Evolutionary conservation across 306 rosid species (phyloP).

Genomic region (Cyclanthera cordifolia): DNA sequence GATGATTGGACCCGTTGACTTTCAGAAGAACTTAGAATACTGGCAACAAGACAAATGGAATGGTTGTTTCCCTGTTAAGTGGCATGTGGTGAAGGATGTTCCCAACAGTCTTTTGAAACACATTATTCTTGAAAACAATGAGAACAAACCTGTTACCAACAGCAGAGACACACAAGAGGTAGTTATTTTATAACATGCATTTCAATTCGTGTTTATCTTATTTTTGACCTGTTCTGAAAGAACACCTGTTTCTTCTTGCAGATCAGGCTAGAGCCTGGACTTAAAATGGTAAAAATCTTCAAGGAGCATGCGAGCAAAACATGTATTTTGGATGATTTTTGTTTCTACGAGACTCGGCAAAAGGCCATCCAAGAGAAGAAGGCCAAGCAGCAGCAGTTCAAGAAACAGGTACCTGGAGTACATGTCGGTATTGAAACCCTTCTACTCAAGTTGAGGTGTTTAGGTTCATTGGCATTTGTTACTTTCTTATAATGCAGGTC

Average conservation of each 20-base stretch:
- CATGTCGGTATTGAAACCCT: not conserved
- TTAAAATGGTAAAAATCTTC: constrained; percentile 55
- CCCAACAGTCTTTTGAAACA: constrained; percentile 91
- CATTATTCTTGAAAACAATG: constrained; percentile 78
- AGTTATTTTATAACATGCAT: not conserved
- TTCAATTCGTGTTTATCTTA: not conserved
- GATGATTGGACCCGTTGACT: constrained; percentile 92
- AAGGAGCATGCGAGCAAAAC: constrained; percentile 74
- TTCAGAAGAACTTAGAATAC: constrained; percentile 73
- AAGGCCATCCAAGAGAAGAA: constrained; percentile 86
- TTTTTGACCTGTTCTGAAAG: not conserved
- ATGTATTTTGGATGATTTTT: constrained; percentile 82
- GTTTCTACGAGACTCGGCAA: constrained; percentile 63
- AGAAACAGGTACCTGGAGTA: constrained; percentile 45
- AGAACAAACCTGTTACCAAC: no score
- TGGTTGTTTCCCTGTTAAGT: constrained; percentile 88
- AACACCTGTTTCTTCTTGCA: constrained; percentile 10
- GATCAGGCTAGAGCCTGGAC: constrained; percentile 77
- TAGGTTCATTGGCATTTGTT: not conserved
- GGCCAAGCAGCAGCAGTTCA: constrained; percentile 64
- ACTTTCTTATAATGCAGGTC: constrained; percentile 29
- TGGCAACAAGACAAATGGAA: constrained; percentile 99
- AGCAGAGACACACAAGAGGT: constrained; percentile 99
- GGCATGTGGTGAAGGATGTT: constrained; percentile 91
- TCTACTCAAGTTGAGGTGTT: not conserved